These are phyloP conservation scores for Neurospora terricola DNA, from an alignment of 495 filamentous ascomycete genomes.

Conservation along the genomic window DNA sequence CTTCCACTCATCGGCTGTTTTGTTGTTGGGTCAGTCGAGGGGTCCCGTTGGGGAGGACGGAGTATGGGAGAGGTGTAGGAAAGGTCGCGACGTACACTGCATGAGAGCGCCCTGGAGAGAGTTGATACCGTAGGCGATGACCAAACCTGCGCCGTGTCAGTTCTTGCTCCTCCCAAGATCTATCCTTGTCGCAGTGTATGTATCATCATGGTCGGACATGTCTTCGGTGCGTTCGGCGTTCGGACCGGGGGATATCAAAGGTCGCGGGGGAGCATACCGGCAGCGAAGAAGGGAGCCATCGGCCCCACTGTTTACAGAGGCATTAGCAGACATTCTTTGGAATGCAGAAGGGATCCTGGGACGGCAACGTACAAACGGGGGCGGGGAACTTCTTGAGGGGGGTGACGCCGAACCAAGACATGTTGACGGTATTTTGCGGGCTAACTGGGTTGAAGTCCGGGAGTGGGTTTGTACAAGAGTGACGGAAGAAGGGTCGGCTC, in stretches of 20 bases:
- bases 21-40: not conserved
- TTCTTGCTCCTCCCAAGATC: not conserved
- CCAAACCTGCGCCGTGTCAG: slow-evolving; percentile 44
- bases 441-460: slow-evolving; percentile 8
- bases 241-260: not conserved
- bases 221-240: not conserved
- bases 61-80: not conserved
- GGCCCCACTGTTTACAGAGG: slow-evolving; percentile 57
- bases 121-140: slow-evolving; percentile 86
- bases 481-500: slow-evolving; percentile 8
- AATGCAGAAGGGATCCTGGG: slow-evolving; percentile 12
- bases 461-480: slow-evolving; percentile 6
- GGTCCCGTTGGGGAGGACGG: not conserved
- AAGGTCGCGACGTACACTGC: slow-evolving; percentile 51
- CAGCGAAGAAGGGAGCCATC: slow-evolving; percentile 84
- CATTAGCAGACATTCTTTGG: slow-evolving; percentile 13
- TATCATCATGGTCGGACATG: not conserved
- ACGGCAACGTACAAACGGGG: slow-evolving; percentile 60
- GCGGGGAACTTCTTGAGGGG: slow-evolving; percentile 82
- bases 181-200: not conserved
- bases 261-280: slow-evolving; percentile 54
- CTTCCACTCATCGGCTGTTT: slow-evolving; percentile 78
- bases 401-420: slow-evolving; percentile 60
- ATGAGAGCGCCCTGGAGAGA: slow-evolving; percentile 58
- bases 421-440: slow-evolving; percentile 38